These are phyloP conservation scores for Coniophora puteana DNA, from an alignment of 1,284 basidiomycete genomes.

Conservation along the genomic window DNA sequence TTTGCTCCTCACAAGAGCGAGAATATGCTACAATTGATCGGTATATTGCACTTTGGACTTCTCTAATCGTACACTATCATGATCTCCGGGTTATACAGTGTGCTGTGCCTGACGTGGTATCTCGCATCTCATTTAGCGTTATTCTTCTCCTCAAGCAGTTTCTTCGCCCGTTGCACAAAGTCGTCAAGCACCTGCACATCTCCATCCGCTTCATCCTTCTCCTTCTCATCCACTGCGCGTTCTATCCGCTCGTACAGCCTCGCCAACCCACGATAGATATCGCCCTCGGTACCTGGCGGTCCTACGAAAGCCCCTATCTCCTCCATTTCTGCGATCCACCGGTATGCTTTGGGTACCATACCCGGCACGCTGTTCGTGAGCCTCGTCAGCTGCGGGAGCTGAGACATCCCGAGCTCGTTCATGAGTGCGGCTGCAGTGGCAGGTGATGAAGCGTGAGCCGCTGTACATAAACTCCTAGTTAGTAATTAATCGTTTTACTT, in stretches of 20 bases:
- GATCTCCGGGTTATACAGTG: no score
- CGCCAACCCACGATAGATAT: slow-evolving; percentile 46
- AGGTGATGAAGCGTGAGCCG: slow-evolving; percentile 55
- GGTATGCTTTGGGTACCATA: slow-evolving; percentile 59
- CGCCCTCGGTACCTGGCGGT: slow-evolving; percentile 37
- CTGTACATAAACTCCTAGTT: slow-evolving; percentile 24
- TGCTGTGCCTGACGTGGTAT: no score
- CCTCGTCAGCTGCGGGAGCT: slow-evolving; percentile 39
- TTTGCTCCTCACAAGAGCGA: no score
- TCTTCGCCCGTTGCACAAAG: slow-evolving; percentile 44
- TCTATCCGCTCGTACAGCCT: slow-evolving; percentile 42
- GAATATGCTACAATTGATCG: no score
- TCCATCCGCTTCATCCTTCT: slow-evolving; percentile 27
- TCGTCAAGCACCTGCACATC: slow-evolving; percentile 37
- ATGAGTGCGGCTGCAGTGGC: slow-evolving; percentile 51
- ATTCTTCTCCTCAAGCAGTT: slow-evolving; percentile 17
- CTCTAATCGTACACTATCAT: no score
- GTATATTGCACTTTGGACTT: no score
- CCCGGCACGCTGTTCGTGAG: slow-evolving; percentile 35
- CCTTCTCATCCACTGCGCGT: slow-evolving; percentile 30
- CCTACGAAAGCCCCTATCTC: slow-evolving; percentile 57
- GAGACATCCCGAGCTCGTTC: slow-evolving; percentile 43
- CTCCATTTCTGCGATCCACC: slow-evolving; percentile 59
- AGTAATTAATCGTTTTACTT: background rate
- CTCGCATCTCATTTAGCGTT: no score